Base-by-base conservation (phyloP, 805 yeast species). In the Myxozyma melibiosi region DNA sequence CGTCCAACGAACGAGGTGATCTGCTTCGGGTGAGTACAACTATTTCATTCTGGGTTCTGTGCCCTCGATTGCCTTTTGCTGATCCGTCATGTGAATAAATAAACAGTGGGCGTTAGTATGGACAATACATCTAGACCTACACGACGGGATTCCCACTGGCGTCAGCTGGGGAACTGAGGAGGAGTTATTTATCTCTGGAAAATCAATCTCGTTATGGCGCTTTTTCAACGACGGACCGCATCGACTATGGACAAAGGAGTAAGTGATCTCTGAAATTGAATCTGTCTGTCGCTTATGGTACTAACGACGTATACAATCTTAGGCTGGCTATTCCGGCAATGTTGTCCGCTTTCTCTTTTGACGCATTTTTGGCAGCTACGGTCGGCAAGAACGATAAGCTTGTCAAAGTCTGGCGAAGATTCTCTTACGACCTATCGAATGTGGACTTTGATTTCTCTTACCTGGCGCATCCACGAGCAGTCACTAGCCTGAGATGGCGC, bases 381-480 rank as follows among this genome's bases (percentile, higher is more conserved):
- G 77, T 80, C 37, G 84, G 87, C 0, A 74, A 74, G 39, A 81
- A 78, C 68, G 96, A 89, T 68, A 76, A 76, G 34, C 74, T 86
- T 13, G 83, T 88, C 28, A 89, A 88, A 67, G 76, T 89, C 1
- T 91, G 96, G 96, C 78, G 84, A 52, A 74, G 97, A 49, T 76
- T 83, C 6, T 80, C 86, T 6, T 88, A 84, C 66, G 90, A 86
- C 33, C 78, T 79, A 27, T 83, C 81, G 34, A 78, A 82, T 38
- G 58, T 51, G 11, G 77, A 78, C 27, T 90, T 89, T 68, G 94
- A 86, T 65, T 73, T 89, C 60, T 73, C 82, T 0, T 84, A 86
- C 65, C 71, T 90, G 22, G 78, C 81, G n/a, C 95, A 88, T 67
- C 83, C 85, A 1, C 67, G 77, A 0, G 77, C 77, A 51, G 82